phyloP scores from a whole-genome alignment of 352 stramenopile genomes.

The Phytophthora foliorum region DNA sequence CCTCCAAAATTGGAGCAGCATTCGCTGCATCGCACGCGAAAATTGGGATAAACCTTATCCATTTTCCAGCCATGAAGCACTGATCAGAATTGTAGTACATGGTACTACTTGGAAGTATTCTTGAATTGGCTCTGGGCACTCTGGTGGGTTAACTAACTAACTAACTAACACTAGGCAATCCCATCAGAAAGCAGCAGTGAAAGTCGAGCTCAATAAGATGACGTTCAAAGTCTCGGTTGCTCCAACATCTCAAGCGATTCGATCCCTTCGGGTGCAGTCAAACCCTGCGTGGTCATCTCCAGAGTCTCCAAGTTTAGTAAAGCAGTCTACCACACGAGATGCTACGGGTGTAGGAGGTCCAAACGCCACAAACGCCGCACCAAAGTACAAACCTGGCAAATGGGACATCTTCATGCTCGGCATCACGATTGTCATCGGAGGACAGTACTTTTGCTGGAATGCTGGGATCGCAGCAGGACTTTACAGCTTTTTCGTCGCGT shows the following conservation, averaged over 20 bases:
- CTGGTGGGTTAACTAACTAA: too few relatives aligned
- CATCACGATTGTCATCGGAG: conserved; percentile 64
- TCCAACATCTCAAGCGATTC: conserved; percentile 21
- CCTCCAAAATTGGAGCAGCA: neutral
- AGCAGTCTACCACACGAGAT: conserved; percentile 9
- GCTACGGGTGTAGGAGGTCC: neutral
- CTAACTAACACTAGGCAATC: neutral
- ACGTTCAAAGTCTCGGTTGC: conserved; percentile 14
- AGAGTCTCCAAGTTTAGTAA: neutral
- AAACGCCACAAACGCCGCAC: neutral
- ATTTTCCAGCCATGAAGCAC: neutral
- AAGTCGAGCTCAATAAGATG: conserved; percentile 2
- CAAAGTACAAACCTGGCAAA: conserved; percentile 36
- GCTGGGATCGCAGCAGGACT: conserved; percentile 48
- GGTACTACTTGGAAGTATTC: too few relatives aligned
- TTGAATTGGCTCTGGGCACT: neutral
- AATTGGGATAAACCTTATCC: neutral
- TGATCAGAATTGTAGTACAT: too few relatives aligned
- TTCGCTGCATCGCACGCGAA: neutral
- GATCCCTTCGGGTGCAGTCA: conserved; percentile 11
- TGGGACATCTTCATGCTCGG: conserved; percentile 59
- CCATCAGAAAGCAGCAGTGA: neutral
- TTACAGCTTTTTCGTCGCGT: conserved; percentile 51
- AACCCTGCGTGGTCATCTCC: neutral
- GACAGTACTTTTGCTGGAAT: conserved; percentile 68